phyloP scores from a whole-genome alignment of 495 filamentous ascomycete genomes.

The Glonium stellatum region DNA sequence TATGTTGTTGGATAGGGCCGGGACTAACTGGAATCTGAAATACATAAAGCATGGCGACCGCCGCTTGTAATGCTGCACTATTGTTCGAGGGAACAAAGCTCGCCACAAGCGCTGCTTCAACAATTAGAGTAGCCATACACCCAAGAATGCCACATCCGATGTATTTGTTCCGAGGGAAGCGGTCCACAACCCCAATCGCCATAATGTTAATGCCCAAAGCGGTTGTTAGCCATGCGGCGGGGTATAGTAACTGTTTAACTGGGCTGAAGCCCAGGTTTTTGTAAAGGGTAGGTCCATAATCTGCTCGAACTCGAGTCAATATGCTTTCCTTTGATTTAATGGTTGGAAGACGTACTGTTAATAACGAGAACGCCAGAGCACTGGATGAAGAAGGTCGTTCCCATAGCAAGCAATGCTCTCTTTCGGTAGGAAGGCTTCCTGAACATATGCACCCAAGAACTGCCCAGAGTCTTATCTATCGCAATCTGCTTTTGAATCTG shows the following conservation, averaged over 20 bases:
- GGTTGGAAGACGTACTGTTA: constrained; percentile 3
- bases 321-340: too few species aligned
- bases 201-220: too few species aligned
- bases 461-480: not conserved
- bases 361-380: constrained; percentile 4
- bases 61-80: constrained; percentile 16
- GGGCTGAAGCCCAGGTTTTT: too few species aligned
- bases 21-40: constrained; percentile 30
- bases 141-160: constrained; percentile 17
- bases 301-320: too few species aligned
- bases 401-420: not conserved
- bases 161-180: too few species aligned
- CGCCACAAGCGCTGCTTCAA: constrained; percentile 31
- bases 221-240: too few species aligned
- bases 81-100: constrained; percentile 20
- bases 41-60: constrained; percentile 20
- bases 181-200: too few species aligned
- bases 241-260: too few species aligned
- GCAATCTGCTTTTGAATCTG: constrained; percentile 3
- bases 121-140: constrained; percentile 27
- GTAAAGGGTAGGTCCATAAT: too few species aligned
- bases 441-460: constrained; percentile 6
- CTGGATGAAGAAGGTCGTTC: not conserved
- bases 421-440: constrained; percentile 3
- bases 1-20: too few species aligned